These are phyloP conservation scores for Xylariales sp. DNA, from an alignment of 2,329 filamentous ascomycete genomes.

Conservation along the genomic window DNA sequence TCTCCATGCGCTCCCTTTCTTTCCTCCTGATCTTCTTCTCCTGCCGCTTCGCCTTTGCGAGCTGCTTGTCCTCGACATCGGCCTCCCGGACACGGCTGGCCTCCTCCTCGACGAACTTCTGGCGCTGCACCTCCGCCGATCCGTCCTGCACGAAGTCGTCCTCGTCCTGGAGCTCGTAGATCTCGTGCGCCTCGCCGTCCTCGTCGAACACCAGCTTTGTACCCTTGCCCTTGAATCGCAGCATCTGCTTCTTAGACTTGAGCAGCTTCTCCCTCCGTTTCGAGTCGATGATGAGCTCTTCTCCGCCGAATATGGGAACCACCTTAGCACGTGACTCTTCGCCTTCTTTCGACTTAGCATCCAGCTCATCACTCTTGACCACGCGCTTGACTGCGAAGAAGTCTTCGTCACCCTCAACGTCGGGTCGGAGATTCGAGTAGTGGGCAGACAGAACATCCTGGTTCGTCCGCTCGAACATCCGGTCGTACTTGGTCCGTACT, in stretches of 20 bases:
- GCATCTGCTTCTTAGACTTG: constrained; percentile 88
- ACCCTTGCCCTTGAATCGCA: constrained; percentile 84
- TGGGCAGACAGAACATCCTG: constrained; percentile 94
- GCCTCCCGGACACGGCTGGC: constrained; percentile 65
- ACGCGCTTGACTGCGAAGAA: constrained; percentile 88
- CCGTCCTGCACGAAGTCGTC: constrained; percentile 73
- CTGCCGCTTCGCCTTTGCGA: constrained; percentile 71
- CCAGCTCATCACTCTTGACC: constrained; percentile 66
- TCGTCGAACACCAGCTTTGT: constrained; percentile 89
- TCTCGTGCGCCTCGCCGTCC: constrained; percentile 75
- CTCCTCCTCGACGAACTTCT: constrained; percentile 75
- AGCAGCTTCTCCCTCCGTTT: constrained; percentile 95
- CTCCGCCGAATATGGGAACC: constrained; percentile 62
- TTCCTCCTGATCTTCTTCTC: constrained; percentile 74
- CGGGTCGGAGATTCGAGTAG: constrained; percentile 78
- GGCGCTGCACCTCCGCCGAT: constrained; percentile 69
- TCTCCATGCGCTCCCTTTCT: constrained; percentile 55
- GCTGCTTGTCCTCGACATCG: constrained; percentile 78
- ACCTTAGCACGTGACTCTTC: constrained; percentile 46
- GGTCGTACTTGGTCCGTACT: constrained; percentile 91
- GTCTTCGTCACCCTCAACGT: constrained; percentile 63
- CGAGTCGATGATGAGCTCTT: constrained; percentile 81
- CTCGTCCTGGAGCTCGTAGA: constrained; percentile 88
- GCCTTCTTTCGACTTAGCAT: constrained; percentile 42
- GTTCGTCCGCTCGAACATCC: constrained; percentile 96